Conservation (phyloP, 2,329 filamentous ascomycete genomes). For the Clathrospora elynae region DNA sequence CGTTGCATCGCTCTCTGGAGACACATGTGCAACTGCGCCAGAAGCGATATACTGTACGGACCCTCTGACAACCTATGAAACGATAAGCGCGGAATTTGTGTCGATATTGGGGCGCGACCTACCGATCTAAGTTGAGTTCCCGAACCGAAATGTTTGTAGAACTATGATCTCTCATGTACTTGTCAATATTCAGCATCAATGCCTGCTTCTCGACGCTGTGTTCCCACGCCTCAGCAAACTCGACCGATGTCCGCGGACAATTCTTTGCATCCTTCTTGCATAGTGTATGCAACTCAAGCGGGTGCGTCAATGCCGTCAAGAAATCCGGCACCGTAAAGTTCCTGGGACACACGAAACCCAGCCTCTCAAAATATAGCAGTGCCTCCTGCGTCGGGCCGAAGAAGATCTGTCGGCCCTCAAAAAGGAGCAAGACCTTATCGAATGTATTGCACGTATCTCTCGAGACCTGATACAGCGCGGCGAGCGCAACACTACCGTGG, state of each 20-base stretch:
- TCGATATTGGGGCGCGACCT: no score
- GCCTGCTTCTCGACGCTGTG: background rate
- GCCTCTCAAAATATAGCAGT: conserved; percentile 67
- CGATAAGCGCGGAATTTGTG: no score
- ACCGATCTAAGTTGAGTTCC: no score
- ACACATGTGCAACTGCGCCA: conserved; percentile 6
- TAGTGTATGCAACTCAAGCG: conserved; percentile 46
- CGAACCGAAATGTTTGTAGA: no score
- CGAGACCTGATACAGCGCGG: conserved; percentile 53
- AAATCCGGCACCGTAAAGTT: conserved; percentile 73
- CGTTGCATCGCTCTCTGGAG: conserved; percentile 6
- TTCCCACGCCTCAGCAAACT: conserved; percentile 55
- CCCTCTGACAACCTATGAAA: no score
- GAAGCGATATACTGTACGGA: no score
- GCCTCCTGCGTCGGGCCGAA: conserved; percentile 67
- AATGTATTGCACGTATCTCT: conserved; percentile 58
- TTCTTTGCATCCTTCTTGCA: conserved; percentile 46
- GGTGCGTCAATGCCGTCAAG: conserved; percentile 68
- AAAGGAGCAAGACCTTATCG: conserved; percentile 39
- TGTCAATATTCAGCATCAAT: conserved; percentile 67
- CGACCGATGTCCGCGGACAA: conserved; percentile 51
- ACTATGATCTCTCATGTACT: no score
- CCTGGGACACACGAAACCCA: conserved; percentile 63
- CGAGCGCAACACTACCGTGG: conserved; percentile 46
- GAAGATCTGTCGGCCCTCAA: conserved; percentile 70